Evolutionary conservation across 257 asterid species (phyloP).

Genomic region (Jaltomata sinuosa): DNA sequence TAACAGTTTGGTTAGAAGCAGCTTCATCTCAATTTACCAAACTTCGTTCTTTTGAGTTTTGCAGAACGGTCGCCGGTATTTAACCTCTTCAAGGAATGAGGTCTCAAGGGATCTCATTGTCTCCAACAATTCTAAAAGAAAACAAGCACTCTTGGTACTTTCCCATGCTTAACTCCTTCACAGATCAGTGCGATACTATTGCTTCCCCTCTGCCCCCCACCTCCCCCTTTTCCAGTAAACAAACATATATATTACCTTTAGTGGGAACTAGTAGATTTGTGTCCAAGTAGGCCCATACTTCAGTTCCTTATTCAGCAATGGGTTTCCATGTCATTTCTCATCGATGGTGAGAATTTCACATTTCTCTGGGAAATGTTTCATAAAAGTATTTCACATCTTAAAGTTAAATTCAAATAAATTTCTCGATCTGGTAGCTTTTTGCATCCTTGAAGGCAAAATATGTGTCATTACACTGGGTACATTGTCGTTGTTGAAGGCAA

Average conservation of each 20-base stretch:
- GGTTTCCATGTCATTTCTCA: background rate
- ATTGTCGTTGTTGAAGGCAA: background rate
- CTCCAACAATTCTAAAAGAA: constrained; percentile 70
- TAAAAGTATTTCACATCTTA: background rate
- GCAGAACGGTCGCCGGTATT: constrained; percentile 97
- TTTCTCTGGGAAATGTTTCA: background rate
- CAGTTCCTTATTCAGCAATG: background rate
- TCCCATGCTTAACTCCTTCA: constrained; percentile 11
- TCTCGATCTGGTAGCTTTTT: background rate
- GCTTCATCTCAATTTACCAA: background rate
- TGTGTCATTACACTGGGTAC: too few relatives aligned
- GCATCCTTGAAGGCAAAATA: background rate
- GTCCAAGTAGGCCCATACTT: background rate
- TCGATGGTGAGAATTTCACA: background rate
- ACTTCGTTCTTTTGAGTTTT: constrained; percentile 8
- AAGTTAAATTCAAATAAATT: background rate
- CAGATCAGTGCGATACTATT: constrained; percentile 5
- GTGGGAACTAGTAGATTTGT: background rate
- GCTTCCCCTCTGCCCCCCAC: background rate
- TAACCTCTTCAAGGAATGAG: constrained; percentile 91
- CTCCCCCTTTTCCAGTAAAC: background rate
- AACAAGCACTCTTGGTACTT: constrained; percentile 88
- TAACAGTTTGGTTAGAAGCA: background rate
- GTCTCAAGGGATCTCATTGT: constrained; percentile 96
- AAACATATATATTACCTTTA: background rate